Conservation (phyloP, 176 grass and related monocot species). For the Oryza glumipatula region DNA sequence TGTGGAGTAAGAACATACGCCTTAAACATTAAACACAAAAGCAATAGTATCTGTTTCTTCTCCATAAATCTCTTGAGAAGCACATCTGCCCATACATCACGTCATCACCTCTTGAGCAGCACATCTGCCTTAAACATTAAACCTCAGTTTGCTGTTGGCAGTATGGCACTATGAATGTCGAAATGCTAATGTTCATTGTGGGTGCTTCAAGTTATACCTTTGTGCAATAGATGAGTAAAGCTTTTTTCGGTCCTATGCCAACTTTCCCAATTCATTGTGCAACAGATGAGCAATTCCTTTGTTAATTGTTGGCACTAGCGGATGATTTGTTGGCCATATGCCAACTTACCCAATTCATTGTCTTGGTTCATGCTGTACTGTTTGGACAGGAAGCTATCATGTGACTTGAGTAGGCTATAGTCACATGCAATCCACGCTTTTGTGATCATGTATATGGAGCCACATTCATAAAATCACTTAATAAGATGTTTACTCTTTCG, state of each 20-base stretch:
- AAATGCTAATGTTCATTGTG: constrained; percentile 27
- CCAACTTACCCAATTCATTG: constrained; percentile 9
- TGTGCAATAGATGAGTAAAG: background rate
- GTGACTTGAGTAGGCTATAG: constrained; percentile 12
- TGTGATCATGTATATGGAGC: constrained; percentile 7
- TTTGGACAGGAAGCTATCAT: constrained; percentile 19
- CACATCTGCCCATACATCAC: background rate
- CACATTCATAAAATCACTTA: background rate
- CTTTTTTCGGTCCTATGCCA: constrained; percentile 13
- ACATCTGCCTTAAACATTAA: background rate
- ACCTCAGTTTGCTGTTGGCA: background rate
- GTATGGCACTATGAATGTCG: background rate
- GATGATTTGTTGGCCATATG: background rate
- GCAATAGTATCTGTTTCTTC: constrained; percentile 23
- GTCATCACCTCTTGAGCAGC: background rate
- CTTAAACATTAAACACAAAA: constrained; percentile 21
- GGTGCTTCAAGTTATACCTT: constrained; percentile 19
- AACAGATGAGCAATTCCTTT: background rate
- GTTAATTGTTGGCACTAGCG: too few relatives aligned
- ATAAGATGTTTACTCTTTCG: background rate
- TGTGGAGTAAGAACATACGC: constrained; percentile 83
- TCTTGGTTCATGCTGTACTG: background rate
- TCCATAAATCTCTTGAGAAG: constrained; percentile 4
- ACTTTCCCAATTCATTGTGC: constrained; percentile 9
- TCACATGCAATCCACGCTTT: background rate